Evolutionary conservation across 805 yeast genomes (phyloP), one percentile per base, ranked within the genome.

Genomic region (Pichia eremophila): DNA sequence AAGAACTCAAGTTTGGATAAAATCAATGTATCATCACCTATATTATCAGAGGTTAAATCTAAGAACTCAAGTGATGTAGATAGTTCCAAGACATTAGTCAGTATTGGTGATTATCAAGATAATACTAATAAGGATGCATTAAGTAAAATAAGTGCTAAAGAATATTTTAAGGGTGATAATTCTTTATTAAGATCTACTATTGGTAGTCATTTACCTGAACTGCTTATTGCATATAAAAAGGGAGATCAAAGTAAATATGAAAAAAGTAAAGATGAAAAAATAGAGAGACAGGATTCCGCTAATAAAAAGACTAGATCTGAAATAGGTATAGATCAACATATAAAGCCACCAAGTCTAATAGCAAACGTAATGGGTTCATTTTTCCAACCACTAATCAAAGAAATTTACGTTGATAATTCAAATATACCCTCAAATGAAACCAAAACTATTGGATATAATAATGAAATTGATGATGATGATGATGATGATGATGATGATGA

Each of bases 141-240:
- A 7, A 22, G 6, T 22, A 31, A 39, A 4, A 31, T 44, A 5
- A 48, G 50, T 44, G 50, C 50, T 14, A 44, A 38, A 8, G 50
- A 48, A 35, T 34, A 38, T 19, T 48, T 48, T 32, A 27, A 40
- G 27, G 29, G 44, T 34, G 52, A 52, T 36, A 45, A 46, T 22
- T 51, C 46, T 12, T 43, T 52, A n/a, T 39, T 50, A 5, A 46
- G 47, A 51, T 73, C 85, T 0, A 75, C 83, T 8, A 65, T 83
- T 15, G 58, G 80, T 2, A 83, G 79, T 44, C 85, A 82, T 57
- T 60, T 83, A 51, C 91, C 91, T 1, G 74, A 73, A 49, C 62
- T 83, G 56, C 68, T 83, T 73, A 69, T 77, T 22, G 89, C 87
- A 17, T 83, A 83, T 57, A 74, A 78, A 58, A 77, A 43, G 14